Percentiles rank a stretch among this genome's conserved stretches.
These are phyloP conservation scores for Saturnispora bothae DNA, from an alignment of 805 yeast genomes.

Conservation along the genomic window DNA sequence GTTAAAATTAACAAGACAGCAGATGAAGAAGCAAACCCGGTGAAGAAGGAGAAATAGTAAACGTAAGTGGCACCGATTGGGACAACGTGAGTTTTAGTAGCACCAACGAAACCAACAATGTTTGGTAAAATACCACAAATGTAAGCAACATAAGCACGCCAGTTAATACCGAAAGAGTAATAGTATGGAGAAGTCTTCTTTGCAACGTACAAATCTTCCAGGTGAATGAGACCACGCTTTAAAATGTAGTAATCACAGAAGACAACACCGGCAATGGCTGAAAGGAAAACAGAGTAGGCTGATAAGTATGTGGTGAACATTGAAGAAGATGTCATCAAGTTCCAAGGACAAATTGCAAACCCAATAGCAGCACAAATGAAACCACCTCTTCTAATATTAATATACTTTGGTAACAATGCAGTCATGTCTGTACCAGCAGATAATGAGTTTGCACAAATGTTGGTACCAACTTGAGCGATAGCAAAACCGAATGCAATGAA, in stretches of 20 bases:
- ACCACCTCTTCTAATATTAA: constrained; percentile 73
- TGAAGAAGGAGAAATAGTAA: constrained; percentile 64
- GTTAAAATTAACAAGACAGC: constrained; percentile 44
- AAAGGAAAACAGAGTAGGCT: constrained; percentile 74
- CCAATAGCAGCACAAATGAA: constrained; percentile 66
- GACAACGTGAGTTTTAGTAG: constrained; percentile 56
- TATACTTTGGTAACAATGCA: constrained; percentile 50
- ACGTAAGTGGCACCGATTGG: constrained; percentile 71
- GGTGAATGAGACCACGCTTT: constrained; percentile 57
- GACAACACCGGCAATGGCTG: constrained; percentile 74
- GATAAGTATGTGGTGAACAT: constrained; percentile 71
- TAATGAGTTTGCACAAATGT: constrained; percentile 60
- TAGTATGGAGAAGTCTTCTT: constrained; percentile 38
- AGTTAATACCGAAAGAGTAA: constrained; percentile 61
- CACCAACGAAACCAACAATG: constrained; percentile 81
- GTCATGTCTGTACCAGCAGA: constrained; percentile 69
- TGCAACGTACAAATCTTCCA: constrained; percentile 55
- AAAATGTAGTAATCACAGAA: constrained; percentile 60
- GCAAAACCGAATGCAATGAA: constrained; percentile 62
- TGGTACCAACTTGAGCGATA: constrained; percentile 69
- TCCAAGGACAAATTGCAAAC: constrained; percentile 74
- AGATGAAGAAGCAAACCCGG: constrained; percentile 58
- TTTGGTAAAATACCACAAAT: constrained; percentile 73
- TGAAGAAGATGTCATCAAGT: constrained; percentile 56
- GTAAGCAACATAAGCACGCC: constrained; percentile 80